A percentile compares a stretch with the other conserved stretches of the same genome.
Evolutionary conservation across 2,329 filamentous ascomycete species (phyloP).

Genomic region (Dothistroma pini): DNA sequence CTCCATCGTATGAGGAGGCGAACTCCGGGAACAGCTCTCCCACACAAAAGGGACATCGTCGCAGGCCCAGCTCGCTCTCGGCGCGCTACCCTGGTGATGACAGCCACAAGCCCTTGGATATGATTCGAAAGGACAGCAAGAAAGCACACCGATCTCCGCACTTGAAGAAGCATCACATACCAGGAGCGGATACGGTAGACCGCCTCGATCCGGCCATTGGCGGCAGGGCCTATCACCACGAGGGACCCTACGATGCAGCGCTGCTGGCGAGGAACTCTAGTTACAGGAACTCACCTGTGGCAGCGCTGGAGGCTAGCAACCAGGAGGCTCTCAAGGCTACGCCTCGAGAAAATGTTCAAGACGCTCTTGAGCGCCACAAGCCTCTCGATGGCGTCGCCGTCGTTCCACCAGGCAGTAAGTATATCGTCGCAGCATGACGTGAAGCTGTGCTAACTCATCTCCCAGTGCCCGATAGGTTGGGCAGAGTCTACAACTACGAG

Average conservation of each 20-base stretch:
- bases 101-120: constrained; percentile 64
- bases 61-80: constrained; percentile 52
- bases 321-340: constrained; percentile 75
- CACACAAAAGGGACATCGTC: constrained; percentile 27
- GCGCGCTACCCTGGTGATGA: constrained; percentile 62
- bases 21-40: constrained; percentile 26
- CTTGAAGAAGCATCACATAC: constrained; percentile 62
- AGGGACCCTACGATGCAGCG: constrained; percentile 84
- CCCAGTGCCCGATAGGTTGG: constrained; percentile 57
- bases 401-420: constrained; percentile 63
- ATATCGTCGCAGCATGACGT: neutral
- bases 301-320: constrained; percentile 70
- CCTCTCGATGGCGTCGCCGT: constrained; percentile 76
- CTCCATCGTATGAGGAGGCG: constrained; percentile 29
- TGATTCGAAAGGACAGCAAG: constrained; percentile 60
- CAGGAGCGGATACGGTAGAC: constrained; percentile 75
- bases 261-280: constrained; percentile 66
- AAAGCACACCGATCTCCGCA: constrained; percentile 64
- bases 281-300: constrained; percentile 63
- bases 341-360: constrained; percentile 69
- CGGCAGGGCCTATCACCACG: constrained; percentile 74
- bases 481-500: constrained; percentile 70
- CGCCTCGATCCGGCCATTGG: constrained; percentile 65
- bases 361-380: constrained; percentile 68
- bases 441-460: neutral